Conservation (phyloP, 805 yeast species). For the Metschnikowia bowlesiae region DNA sequence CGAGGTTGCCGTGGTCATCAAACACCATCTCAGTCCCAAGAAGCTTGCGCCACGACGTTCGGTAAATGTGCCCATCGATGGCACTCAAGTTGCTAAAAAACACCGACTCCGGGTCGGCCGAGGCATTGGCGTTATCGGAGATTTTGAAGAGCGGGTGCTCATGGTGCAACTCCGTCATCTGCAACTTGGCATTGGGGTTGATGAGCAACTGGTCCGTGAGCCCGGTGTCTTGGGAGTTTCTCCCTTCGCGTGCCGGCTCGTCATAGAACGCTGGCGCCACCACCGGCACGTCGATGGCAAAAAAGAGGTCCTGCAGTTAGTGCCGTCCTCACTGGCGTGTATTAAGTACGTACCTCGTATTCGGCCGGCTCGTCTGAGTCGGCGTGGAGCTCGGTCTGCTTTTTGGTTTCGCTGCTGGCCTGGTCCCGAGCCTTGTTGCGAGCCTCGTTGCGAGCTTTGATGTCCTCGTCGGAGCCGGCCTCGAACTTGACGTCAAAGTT, state of each 20-base stretch:
- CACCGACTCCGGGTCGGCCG: conserved; percentile 17
- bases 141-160: conserved; percentile 34
- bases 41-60: conserved; percentile 71
- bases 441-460: conserved; percentile 44
- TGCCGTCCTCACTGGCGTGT: neutral
- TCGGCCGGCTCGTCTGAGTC: neutral
- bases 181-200: conserved; percentile 39
- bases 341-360: conserved; percentile 17
- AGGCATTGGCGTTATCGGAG: conserved; percentile 26
- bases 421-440: neutral
- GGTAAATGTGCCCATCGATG: conserved; percentile 49
- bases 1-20: conserved; percentile 40
- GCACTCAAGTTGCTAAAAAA: conserved; percentile 27
- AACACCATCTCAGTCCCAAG: conserved; percentile 67
- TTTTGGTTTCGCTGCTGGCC: neutral
- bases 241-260: conserved; percentile 8
- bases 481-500: conserved; percentile 69
- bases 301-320: conserved; percentile 22
- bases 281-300: conserved; percentile 23
- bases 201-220: conserved; percentile 25
- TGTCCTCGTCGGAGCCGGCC: conserved; percentile 89
- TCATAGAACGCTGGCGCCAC: conserved; percentile 17
- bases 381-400: neutral
- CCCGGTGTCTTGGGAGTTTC: conserved; percentile 1
- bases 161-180: conserved; percentile 31